Evolutionary conservation across 2,329 filamentous ascomycete species (phyloP), one percentile per base, ranked within the genome.

Genomic region (Alternaria ethzedia): DNA sequence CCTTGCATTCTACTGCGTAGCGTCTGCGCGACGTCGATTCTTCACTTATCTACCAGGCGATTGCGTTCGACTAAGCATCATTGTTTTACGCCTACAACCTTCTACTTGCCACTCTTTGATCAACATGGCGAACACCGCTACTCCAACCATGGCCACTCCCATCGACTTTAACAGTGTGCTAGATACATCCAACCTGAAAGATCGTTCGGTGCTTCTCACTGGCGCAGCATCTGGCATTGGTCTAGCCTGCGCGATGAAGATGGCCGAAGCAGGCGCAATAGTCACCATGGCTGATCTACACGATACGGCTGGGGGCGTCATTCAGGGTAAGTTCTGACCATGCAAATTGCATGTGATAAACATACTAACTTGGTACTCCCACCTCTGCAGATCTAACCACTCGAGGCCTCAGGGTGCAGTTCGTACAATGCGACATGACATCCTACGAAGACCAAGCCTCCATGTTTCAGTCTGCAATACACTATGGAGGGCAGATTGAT

Each of bases 381-480:
- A 41, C 36, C 5, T 41, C 36, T 41, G 3, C 36, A 41, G 36
- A 68, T 2, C 59, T 76, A 6, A 59, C 49, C 11, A 59, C 58
- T 17, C 63, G 64, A 36, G 70, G 71, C 3, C 54, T 59, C 54
- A 67, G 62, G 2, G 74, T 76, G 5, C 70, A 75, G 20, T 80
- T 79, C 47, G 72, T 75, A 9, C 58, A 65, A 30, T 73, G 72
- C 52, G 73, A 81, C 59, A 75, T 79, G 7, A 71, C 69, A 5
- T 70, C 70, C 6, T 79, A 75, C 57, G 49, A 63, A 7, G 70
- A 72, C 8, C 76, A 78, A 55, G 62, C 71, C 13, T 54, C 54
- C 3, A 70, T 78, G 45, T 80, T 80, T 67, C 73, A 77, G 44
- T 67, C 64, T 4, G 75, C 77, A 2, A 64, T 78, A 13, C 11